Conservation (phyloP, 106 monocot genomes). For the Chionographis japonica region DNA sequence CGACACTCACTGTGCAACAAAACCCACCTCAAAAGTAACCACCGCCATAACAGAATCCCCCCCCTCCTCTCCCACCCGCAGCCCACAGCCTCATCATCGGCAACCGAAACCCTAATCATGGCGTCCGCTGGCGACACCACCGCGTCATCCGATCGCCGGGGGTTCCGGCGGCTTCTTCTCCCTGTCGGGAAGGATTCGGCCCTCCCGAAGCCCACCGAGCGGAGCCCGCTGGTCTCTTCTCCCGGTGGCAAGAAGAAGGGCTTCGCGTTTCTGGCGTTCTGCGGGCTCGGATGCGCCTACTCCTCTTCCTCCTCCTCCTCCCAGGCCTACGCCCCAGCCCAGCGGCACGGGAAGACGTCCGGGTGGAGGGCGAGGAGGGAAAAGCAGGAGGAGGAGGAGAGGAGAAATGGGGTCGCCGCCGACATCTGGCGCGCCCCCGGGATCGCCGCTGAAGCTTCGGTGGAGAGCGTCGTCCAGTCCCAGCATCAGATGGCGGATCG, state of each 20-base stretch:
- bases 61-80: neutral
- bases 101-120: neutral
- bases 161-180: slow-evolving; percentile 18
- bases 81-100: neutral
- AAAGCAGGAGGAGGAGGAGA: slow-evolving; percentile 9
- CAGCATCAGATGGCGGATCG: slow-evolving; percentile 6
- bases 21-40: too few species aligned
- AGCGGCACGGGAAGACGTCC: slow-evolving; percentile 37
- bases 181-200: neutral
- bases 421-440: slow-evolving; percentile 53
- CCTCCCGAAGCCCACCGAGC: neutral
- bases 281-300: slow-evolving; percentile 49
- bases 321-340: slow-evolving; percentile 24
- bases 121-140: slow-evolving; percentile 8
- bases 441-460: slow-evolving; percentile 30
- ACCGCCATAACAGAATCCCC: neutral
- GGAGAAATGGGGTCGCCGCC: neutral
- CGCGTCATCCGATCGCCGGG: slow-evolving; percentile 5
- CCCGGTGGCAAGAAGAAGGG: slow-evolving; percentile 25
- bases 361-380: slow-evolving; percentile 10
- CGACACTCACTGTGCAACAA: too few species aligned
- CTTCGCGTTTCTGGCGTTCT: slow-evolving; percentile 30
- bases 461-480: slow-evolving; percentile 44
- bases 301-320: slow-evolving; percentile 24
- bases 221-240: neutral